Base-by-base conservation (phyloP, 2,329 filamentous ascomycete species). In the Bipolaris victoriae region DNA sequence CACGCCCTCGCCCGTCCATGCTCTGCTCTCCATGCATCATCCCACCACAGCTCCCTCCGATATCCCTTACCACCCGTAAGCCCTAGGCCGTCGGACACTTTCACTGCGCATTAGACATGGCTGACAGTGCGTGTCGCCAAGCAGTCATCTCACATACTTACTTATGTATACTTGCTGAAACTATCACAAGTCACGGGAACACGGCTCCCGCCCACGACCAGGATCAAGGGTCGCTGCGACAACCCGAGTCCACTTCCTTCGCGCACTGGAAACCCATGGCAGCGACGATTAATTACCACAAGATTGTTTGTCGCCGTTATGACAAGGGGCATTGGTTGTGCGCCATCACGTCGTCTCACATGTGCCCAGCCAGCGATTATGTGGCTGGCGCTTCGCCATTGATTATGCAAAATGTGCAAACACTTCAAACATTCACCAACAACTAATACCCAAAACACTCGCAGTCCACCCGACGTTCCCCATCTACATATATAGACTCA, bases 401-500 rank as follows among this genome's bases (percentile, higher is more conserved):
- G 22, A 39, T 49, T 33, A 39, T 49, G 46, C 46, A 49, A 36
- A 24, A 49, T 33, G 26, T 49, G 46, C 35, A n/a, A 49, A 49
- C 26, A 39, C 15, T 16, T 49, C 20, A n/a, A 36, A 39, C 26
- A 29, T 29, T 29, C 26, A 29, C 26, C 26, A 49, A 5, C 33
- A 33, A 29, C 46, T 18, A 22, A 15, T 18, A 45, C 35, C 20
- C 7, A 39, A 29, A n/a, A 11, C n/a, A 29, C 11, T 15, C 46
- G 2, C 18, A 33, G 16, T 10, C 29, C 29, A 26, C 33, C 31
- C 7, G 9, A 24, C n/a, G 13, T 11, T 2, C 1, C 24, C 26
- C 9, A 29, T 29, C 26, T 29, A 29, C 26, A 9, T 29, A 29
- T 29, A 29, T 29, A 29, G 9, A 43, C 22, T 46, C 54, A 76